Base-by-base conservation (phyloP, 2,329 filamentous ascomycete genomes). In the Colletotrichum liriopes region DNA sequence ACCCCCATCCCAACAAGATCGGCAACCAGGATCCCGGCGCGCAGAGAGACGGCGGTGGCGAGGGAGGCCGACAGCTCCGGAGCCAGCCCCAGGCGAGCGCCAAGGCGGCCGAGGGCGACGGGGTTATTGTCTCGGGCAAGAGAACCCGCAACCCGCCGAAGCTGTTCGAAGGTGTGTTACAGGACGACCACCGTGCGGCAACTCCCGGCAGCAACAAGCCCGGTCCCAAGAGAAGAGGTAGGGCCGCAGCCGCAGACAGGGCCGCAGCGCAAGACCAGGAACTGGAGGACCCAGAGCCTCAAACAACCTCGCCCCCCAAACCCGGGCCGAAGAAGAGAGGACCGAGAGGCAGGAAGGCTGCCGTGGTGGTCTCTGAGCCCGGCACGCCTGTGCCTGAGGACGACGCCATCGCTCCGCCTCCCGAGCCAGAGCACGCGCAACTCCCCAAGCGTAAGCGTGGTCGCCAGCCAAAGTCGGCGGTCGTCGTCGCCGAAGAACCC, bases 11-110 rank as follows among this genome's bases (percentile, higher is more conserved):
- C 2, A 86, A 85, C 72, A 89, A 88, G 79, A 84, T 91, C 71
- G 89, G 89, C 26, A 83, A 84, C 45, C 91, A 92, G 77, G 89
- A 91, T 71, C 88, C 89, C 0, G 81, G 88, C 45, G 85, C 84
- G 12, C 89, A 91, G 75, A 82, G 84, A 47, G 81, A 93, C 52
- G 88, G 89, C 35, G 82, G 86, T 70, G 85, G 86, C 74, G 89
- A 88, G 59, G 85, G 86, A 20, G 82, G 82, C 5, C 84, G 89
- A 39, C 84, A 89, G 43, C 82, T 90, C 45, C 87, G 89, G 63
- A 89, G 89, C 76, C 86, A 89, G 71, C 87, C 87, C 8, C 87
- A 86, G 77, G 87, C 87, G 75, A 91, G 88, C 3, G 87, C 86
- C 72, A 90, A 90, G 79, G 87, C 88, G n/a, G 86, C 87, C 14